Evolutionary conservation across 192 early-diverging fungal species (phyloP).

Genomic region (Powellomyces hirtus): DNA sequence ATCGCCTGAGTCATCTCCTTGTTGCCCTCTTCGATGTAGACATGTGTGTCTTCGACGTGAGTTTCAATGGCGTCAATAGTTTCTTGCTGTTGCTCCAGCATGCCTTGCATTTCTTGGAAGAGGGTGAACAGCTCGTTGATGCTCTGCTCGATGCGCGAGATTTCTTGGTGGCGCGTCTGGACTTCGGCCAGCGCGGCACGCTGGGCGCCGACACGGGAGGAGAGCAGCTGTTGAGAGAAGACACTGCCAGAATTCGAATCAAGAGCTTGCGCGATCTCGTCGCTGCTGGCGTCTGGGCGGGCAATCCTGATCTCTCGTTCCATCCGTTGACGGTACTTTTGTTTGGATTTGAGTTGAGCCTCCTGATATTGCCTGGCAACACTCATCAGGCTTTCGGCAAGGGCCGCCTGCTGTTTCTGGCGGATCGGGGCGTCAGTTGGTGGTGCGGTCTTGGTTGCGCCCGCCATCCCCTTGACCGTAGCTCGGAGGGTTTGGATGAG

Average conservation of each 20-base stretch:
- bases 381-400: slow-evolving; percentile 42
- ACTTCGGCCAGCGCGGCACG: slow-evolving; percentile 57
- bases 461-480: slow-evolving; percentile 20
- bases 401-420: slow-evolving; percentile 35
- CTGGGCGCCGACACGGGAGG: slow-evolving; percentile 47
- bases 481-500: slow-evolving; percentile 29
- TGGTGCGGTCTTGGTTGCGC: slow-evolving; percentile 26
- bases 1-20: slow-evolving; percentile 53
- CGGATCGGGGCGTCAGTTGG: slow-evolving; percentile 25
- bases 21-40: slow-evolving; percentile 37
- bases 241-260: slow-evolving; percentile 43
- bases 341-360: slow-evolving; percentile 36
- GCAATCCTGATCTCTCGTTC: slow-evolving; percentile 54
- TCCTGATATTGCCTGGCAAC: slow-evolving; percentile 43
- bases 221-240: slow-evolving; percentile 61
- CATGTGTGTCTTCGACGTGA: slow-evolving; percentile 36
- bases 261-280: slow-evolving; percentile 59
- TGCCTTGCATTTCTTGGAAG: slow-evolving; percentile 64
- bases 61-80: slow-evolving; percentile 51
- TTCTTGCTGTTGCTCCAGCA: slow-evolving; percentile 57
- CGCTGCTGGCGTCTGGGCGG: slow-evolving; percentile 55
- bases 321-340: slow-evolving; percentile 46
- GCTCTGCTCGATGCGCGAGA: slow-evolving; percentile 52
- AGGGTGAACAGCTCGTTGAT: slow-evolving; percentile 56
- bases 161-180: slow-evolving; percentile 61